Percentiles rank a stretch among this genome's conserved stretches.
Conservation (phyloP, 306 rosid genomes). For the Vigna angularis region DNA sequence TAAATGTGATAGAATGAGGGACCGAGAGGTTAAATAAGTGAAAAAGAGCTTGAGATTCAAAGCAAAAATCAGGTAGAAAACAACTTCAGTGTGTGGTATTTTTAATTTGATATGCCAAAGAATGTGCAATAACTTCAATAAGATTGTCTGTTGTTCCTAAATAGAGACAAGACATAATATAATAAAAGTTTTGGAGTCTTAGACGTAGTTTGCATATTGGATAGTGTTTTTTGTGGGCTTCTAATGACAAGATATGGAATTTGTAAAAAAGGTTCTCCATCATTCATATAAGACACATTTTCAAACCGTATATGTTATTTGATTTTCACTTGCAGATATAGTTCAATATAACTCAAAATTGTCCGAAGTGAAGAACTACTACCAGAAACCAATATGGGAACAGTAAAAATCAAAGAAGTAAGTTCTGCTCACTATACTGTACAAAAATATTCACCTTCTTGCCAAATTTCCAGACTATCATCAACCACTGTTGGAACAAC, state of each 20-base stretch:
- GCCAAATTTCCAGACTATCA: constrained; percentile 87
- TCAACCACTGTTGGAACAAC: constrained; percentile 88
- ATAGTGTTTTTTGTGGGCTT: constrained; percentile 13
- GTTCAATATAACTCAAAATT: constrained; percentile 20
- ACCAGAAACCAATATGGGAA: neutral
- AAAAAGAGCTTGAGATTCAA: neutral
- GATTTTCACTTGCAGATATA: constrained; percentile 20
- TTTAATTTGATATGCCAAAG: constrained; percentile 30
- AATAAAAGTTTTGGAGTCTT: constrained; percentile 4
- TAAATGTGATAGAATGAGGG: constrained; percentile 6
- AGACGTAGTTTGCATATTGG: constrained; percentile 15
- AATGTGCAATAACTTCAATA: constrained; percentile 6
- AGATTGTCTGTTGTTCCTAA: constrained; percentile 19
- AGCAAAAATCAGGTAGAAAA: neutral
- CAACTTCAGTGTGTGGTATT: constrained; percentile 1
- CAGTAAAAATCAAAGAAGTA: constrained; percentile 6
- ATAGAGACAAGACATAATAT: constrained; percentile 10
- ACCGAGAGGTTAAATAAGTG: neutral
- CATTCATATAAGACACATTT: constrained; percentile 27
- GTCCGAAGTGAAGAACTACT: neutral
- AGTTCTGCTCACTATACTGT: neutral
- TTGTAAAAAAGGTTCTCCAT: constrained; percentile 34
- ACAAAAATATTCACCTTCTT: constrained; percentile 64
- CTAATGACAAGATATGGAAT: constrained; percentile 11
- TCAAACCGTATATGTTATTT: constrained; percentile 8